Conservation (phyloP, 2,329 filamentous ascomycete species). For the Tympanopsis confertula region DNA sequence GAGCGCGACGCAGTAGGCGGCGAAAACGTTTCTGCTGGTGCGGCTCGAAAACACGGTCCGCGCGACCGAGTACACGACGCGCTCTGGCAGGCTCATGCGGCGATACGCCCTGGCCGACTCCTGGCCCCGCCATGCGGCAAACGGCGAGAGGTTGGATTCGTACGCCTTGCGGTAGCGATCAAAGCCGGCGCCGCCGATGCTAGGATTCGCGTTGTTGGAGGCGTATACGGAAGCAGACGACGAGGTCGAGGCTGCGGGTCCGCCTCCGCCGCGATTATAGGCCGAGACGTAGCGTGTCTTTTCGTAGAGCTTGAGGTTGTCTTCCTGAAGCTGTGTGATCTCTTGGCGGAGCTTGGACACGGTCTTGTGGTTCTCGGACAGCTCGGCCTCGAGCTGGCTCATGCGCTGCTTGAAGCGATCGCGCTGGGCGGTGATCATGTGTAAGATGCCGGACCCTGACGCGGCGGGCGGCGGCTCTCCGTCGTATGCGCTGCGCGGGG, state of each 20-base stretch:
- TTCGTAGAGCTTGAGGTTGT: slow-evolving; percentile 92
- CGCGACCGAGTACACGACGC: slow-evolving; percentile 81
- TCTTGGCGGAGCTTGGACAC: slow-evolving; percentile 83
- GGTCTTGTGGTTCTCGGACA: slow-evolving; percentile 71
- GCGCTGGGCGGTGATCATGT: slow-evolving; percentile 95
- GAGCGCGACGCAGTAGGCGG: slow-evolving; percentile 76
- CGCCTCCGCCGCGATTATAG: slow-evolving; percentile 64
- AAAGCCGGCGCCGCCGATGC: slow-evolving; percentile 36
- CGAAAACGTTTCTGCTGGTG: slow-evolving; percentile 86
- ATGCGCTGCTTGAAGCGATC: slow-evolving; percentile 98
- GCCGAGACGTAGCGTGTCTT: slow-evolving; percentile 94
- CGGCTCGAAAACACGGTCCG: slow-evolving; percentile 82
- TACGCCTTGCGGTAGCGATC: slow-evolving; percentile 87
- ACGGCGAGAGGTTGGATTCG: slow-evolving; percentile 89
- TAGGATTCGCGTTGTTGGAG: slow-evolving; percentile 39
- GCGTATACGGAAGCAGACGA: slow-evolving; percentile 51
- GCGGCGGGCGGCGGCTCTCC: slow-evolving; percentile 49
- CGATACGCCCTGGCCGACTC: slow-evolving; percentile 85
- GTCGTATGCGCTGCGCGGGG: slow-evolving; percentile 46
- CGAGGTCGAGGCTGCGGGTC: slow-evolving; percentile 34
- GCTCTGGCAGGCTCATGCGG: slow-evolving; percentile 83
- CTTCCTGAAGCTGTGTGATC: slow-evolving; percentile 81
- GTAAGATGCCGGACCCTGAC: slow-evolving; percentile 78
- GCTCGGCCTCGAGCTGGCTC: slow-evolving; percentile 74
- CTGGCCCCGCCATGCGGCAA: slow-evolving; percentile 87